Evolutionary conservation across 2,329 filamentous ascomycete species (phyloP), one percentile per base, ranked within the genome.

Genomic region (Verruconis gallopava): DNA sequence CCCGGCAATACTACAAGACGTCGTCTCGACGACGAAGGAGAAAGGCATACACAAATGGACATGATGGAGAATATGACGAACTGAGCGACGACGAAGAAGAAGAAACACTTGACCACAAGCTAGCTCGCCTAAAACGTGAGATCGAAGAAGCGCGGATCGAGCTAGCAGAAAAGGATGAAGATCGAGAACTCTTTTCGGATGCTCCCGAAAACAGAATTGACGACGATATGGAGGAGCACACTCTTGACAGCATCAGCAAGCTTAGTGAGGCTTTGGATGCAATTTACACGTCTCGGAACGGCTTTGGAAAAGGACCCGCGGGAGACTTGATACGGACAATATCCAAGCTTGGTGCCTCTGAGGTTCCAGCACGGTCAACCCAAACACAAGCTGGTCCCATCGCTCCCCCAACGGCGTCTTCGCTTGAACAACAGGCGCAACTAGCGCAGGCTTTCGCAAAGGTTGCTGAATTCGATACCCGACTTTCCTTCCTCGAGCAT

Each of bases 381-480:
- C 33, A 43, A 13, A 5, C 15, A 14, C 21, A 18, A 13, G 15
- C 21, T 19, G 9, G 12, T 21, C 20, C 9, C 6, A 9, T 6
- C 11, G 6, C 37, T 11, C 14, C 37, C 18, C 15, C 11, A 12
- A 12, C 37, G 14, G 15, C 5, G 21, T 32, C 32, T 19, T 35
- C 36, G 11, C 25, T 21, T 19, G 35, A 57, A 60, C 42, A 44
- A 6, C 28, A 40, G 17, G 36, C 44, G 22, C 46, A 62, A 15
- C 37, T 47, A 32, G 57, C 64, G 6, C 80, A 85, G 53, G 75
- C 80, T 19, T 68, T 95, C 25, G 76, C 79, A 22, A 83, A 86
- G 58, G 81, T 85, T 4, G 84, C 88, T 18, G 82, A 91, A 48
- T 95, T 98, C 53, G 89, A 96, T 56, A 72, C 75, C 21, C 77